A percentile compares a stretch with the other conserved stretches of the same genome.
phyloP scores from a whole-genome alignment of 106 monocot genomes.

The Posidonia australis region DNA sequence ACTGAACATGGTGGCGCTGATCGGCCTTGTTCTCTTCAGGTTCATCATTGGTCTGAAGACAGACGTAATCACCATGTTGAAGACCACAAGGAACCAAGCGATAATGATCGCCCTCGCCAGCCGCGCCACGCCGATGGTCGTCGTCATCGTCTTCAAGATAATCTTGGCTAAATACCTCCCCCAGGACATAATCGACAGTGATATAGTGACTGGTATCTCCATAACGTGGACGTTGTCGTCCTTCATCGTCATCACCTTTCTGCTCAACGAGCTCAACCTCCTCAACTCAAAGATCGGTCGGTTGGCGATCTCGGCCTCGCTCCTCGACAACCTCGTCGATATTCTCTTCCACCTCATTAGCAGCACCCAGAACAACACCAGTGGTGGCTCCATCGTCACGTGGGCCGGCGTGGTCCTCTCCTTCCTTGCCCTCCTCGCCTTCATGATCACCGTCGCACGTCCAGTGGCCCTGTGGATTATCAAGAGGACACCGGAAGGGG shows the following conservation, averaged over 20 bases:
- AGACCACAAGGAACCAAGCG: slow-evolving; percentile 7
- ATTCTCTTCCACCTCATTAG: slow-evolving; percentile 18
- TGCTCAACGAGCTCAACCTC: slow-evolving; percentile 23
- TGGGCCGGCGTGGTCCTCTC: slow-evolving; percentile 7
- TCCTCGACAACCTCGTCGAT: slow-evolving; percentile 7
- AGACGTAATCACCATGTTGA: slow-evolving; percentile 3
- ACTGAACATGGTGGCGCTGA: background rate
- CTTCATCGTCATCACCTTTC: slow-evolving; percentile 5
- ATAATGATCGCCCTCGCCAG: background rate
- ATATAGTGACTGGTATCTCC: background rate
- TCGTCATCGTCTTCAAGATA: background rate
- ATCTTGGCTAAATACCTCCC: background rate
- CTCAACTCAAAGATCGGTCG: slow-evolving; percentile 57
- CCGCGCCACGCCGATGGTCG: background rate
- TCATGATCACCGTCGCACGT: slow-evolving; percentile 4
- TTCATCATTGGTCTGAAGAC: slow-evolving; percentile 20
- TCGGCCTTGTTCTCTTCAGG: slow-evolving; percentile 3
- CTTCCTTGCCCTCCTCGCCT: background rate
- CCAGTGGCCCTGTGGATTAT: slow-evolving; percentile 14
- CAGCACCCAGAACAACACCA: slow-evolving; percentile 24
- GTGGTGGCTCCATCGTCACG: slow-evolving; percentile 15
- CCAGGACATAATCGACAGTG: background rate
- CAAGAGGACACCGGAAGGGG: slow-evolving; percentile 17
- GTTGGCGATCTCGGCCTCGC: slow-evolving; percentile 33
- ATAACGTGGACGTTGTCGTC: slow-evolving; percentile 8